A percentile compares a stretch with the other conserved stretches of the same genome.
phyloP scores from a whole-genome alignment of 805 yeast species.

The Metschnikowia proteae region DNA sequence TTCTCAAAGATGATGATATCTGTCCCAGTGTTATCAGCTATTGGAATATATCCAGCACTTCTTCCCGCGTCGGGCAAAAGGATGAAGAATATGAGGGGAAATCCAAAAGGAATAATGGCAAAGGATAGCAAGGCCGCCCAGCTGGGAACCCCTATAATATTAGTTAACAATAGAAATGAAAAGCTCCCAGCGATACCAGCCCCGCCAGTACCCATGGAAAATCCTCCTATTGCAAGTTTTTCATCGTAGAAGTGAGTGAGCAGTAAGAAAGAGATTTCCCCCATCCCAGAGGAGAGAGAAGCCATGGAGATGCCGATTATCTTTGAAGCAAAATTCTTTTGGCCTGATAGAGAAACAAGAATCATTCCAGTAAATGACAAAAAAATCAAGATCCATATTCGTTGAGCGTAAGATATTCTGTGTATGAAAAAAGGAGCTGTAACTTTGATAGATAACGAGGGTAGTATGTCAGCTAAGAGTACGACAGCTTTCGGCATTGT shows the following conservation, averaged over 20 bases:
- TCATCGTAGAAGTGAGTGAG: constrained; percentile 72
- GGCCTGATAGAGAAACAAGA: constrained; percentile 45
- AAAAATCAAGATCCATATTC: constrained; percentile 53
- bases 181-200: constrained; percentile 89
- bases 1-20: not conserved
- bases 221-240: constrained; percentile 66
- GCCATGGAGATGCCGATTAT: constrained; percentile 75
- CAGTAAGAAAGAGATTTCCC: constrained; percentile 85
- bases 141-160: constrained; percentile 57
- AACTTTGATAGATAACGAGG: constrained; percentile 69
- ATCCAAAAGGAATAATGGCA: constrained; percentile 49
- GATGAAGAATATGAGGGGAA: constrained; percentile 30
- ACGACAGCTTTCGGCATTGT: constrained; percentile 81
- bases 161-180: constrained; percentile 65
- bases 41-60: constrained; percentile 1
- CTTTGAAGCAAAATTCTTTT: constrained; percentile 34
- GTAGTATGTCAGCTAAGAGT: constrained; percentile 79
- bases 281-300: constrained; percentile 81
- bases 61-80: constrained; percentile 20
- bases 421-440: constrained; percentile 80
- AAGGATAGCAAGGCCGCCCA: constrained; percentile 55
- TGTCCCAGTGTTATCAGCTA: not conserved
- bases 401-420: constrained; percentile 48
- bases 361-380: constrained; percentile 75
- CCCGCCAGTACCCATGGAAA: constrained; percentile 94